A percentile compares a stretch with the other conserved stretches of the same genome.
Evolutionary conservation across 1,284 basidiomycete genomes (phyloP).

Genomic region (Austroboletus niveus): DNA sequence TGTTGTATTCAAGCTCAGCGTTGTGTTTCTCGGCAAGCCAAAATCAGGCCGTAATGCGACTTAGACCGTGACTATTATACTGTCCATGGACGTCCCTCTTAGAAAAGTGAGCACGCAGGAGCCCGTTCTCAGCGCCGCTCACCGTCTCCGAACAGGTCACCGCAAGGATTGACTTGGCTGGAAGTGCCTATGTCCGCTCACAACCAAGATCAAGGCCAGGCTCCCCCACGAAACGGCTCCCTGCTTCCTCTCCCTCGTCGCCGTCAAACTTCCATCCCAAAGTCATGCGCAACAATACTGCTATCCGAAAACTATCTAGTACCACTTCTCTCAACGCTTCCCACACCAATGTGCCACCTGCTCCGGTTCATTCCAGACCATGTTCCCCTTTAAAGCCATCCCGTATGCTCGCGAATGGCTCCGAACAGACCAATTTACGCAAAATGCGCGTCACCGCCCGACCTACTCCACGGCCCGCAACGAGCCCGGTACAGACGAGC

Average conservation of each 20-base stretch:
- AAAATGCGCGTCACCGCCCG: conserved; percentile 24
- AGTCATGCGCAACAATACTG: conserved; percentile 58
- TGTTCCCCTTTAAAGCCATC: conserved; percentile 43
- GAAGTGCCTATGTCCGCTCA: conserved; percentile 29
- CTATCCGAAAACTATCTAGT: conserved; percentile 43
- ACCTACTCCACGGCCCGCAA: conserved; percentile 30
- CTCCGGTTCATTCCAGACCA: conserved; percentile 30
- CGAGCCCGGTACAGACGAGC: conserved; percentile 8
- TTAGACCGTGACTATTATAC: conserved; percentile 4
- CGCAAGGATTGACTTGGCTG: conserved; percentile 36
- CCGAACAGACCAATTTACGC: conserved; percentile 14
- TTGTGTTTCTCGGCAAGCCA: conserved; percentile 8
- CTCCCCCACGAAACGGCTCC: conserved; percentile 50
- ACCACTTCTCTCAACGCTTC: conserved; percentile 23
- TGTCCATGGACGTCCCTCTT: conserved; percentile 29
- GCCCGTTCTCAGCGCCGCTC: neutral
- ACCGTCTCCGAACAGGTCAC: conserved; percentile 37
- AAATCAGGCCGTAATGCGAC: neutral
- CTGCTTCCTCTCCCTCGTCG: conserved; percentile 35
- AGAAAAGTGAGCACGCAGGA: conserved; percentile 41
- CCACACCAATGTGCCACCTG: conserved; percentile 14
- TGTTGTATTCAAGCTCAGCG: neutral
- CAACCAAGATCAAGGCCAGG: conserved; percentile 39
- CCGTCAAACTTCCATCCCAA: conserved; percentile 43
- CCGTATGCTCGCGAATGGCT: conserved; percentile 20